These are phyloP conservation scores for Macrotyloma uniflorum DNA, from an alignment of 306 rosid species.

Conservation along the genomic window DNA sequence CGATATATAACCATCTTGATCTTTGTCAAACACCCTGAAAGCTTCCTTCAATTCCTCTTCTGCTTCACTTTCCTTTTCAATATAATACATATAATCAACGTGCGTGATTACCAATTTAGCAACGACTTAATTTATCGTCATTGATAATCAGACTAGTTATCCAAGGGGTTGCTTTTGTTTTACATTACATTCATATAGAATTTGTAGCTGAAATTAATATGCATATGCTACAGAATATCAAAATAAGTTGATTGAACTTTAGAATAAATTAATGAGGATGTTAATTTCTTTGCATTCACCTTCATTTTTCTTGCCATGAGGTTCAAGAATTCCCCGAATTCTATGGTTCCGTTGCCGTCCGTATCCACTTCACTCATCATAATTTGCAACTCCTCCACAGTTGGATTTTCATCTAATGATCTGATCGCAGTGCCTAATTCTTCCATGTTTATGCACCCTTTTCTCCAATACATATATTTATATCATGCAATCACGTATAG, in stretches of 20 bases:
- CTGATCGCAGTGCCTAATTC: slow-evolving; percentile 60
- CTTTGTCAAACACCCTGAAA: slow-evolving; percentile 67
- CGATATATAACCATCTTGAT: slow-evolving; percentile 73
- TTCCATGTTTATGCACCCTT: slow-evolving; percentile 67
- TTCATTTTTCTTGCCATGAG: slow-evolving; percentile 66
- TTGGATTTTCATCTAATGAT: slow-evolving; percentile 52
- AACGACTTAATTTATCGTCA: too few relatives aligned
- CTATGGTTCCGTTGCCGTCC: slow-evolving; percentile 67
- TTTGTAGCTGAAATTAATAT: not conserved
- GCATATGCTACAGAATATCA: too few relatives aligned
- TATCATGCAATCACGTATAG: not conserved
- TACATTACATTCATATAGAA: not conserved
- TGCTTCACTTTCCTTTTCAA: slow-evolving; percentile 53
- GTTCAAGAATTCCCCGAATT: slow-evolving; percentile 69
- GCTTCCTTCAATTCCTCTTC: slow-evolving; percentile 69
- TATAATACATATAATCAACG: too few relatives aligned
- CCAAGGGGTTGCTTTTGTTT: not conserved
- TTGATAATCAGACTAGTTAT: too few relatives aligned
- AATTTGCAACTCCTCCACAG: slow-evolving; percentile 53
- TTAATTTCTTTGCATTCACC: slow-evolving; percentile 33
- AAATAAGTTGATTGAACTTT: not conserved
- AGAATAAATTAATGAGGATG: not conserved
- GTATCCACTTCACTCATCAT: slow-evolving; percentile 63
- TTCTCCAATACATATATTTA: not conserved
- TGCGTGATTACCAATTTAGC: too few relatives aligned